Evolutionary conservation across 1,284 basidiomycete genomes (phyloP), one percentile per base, ranked within the genome.

Genomic region (Blastosporella zonata): DNA sequence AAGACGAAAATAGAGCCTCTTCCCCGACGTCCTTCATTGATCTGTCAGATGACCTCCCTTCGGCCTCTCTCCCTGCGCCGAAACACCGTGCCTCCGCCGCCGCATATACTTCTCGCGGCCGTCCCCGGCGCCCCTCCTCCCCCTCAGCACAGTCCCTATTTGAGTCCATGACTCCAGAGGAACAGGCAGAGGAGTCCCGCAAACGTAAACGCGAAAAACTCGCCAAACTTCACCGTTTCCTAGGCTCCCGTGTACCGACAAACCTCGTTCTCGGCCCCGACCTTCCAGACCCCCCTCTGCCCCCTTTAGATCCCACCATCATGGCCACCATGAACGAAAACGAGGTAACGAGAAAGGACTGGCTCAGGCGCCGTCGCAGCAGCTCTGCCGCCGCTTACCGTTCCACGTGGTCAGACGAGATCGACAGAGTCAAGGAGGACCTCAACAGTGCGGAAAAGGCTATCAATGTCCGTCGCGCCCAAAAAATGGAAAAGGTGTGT

Each of bases 401-500:
- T 17, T 60, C 66, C 12, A 58, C 62, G 7, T 80, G 78, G 77
- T 69, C 71, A 15, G 75, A 79, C 47, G 74, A 79, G 21, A 63
- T 77, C 40, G 86, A 87, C 54, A 72, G 85, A 31, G 63, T 82
- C 43, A 82, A 78, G 64, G 84, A 82, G 60, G 81, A 85, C 50
- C 71, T 90, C 41, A 76, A 80, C 55, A 78, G 79, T 22, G 73
- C 69, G 55, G 87, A 90, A 61, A 88, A 87, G 67, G 83, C 84
- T 12, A 75, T 85, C 60, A 87, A 86, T 58, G 87, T 91, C 41
- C 75, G 82, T 46, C 69, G 88, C 41, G 88, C 87, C 25, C 73
- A 83, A 59, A 91, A 91, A 68, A 90, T 91, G 87, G 87, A 90
- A 66, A 84, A 85, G 80, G 87, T 87, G 49, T 38, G 41, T 31